Evolutionary conservation across 768 basidiomycete genomes (phyloP), one percentile per base, ranked within the genome.

Genomic region (Trametes punicea): DNA sequence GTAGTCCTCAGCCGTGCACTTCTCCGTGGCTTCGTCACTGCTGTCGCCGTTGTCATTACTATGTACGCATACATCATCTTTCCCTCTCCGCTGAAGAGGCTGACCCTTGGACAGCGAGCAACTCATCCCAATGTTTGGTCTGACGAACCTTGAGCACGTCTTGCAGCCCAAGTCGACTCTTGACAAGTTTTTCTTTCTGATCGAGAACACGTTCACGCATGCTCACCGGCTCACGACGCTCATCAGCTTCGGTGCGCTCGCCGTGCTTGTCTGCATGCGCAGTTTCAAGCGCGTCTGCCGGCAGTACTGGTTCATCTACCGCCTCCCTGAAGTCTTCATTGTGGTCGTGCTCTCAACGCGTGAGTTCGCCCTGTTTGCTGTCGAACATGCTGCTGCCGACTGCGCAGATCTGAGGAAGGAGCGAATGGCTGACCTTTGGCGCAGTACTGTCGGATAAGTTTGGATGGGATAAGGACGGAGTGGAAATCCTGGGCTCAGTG

Each of bases 1-100:
- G 94, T 96, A 11, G 89, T 96, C 5, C 79, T 98, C 26, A 93
- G 90, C 64, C 85, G 93, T 49, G 91, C 93, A 3, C 77, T 96
- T 13, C 77, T 96, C 51, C 81, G 90, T 26, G 94, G 94, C 2
- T 95, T 96, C 67, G 81, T 96, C 41, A 84, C 86, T 1, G 92
- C 93, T 15, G 80, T 94, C 25, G 90, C 88, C 1, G 79, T 88
- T 6, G 86, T 98, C 39, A 95, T 98, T 64, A 77, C 87, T 67
- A 84, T 93, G 89, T 90, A 61, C 45, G 86, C 74, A 3, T 23
- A 31, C 27, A 27, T 31, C 13, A 11, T 23, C 30, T 21, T 34
- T 30, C 38, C 61, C 53, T 8, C 9, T 26, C 13, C 3, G 1
- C n/a, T 1, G n/a, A 20, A 18, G 27, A 31, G 20, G 13, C 18